Base-by-base conservation (phyloP, 352 stramenopile species). In the Phytophthora pistaciae region DNA sequence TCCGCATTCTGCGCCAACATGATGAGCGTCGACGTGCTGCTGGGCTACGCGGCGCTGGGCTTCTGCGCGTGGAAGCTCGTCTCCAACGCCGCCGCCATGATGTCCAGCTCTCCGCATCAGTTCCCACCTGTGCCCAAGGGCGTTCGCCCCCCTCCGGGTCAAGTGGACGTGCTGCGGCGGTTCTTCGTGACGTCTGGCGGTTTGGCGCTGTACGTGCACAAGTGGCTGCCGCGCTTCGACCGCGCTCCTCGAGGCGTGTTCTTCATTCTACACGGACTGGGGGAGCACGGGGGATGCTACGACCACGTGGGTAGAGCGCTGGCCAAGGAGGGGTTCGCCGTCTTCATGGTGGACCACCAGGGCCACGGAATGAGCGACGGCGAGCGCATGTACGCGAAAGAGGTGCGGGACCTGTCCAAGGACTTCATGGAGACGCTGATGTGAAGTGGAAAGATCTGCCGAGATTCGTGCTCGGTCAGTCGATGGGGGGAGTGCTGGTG, bases 341-440 rank as follows among this genome's bases (percentile, higher is more conserved):
- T 91, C 38, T 90, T 92, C 57, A 60, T 60, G 21, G 80, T 91
- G 46, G 83, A 91, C 72, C 77, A 87, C 53, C 83, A 92, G 44
- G 83, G 84, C 10, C 82, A 90, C 59, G 84, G 84, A 18, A 59
- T 76, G 31, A 91, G 83, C 60, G 83, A 92, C 58, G 83, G 83
- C 29, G 84, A 91, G 40, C 75, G 83, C 48, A 79, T 85, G 65
- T 88, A 85, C 61, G 79, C 83, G 29, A 44, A 72, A 44, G 74
- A 82, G 42, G 61, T 90, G 27, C 57, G 55, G 56, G 64, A 92
- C 54, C 70, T 88, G 16, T 70, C 78, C 1, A 78, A 87, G 16
- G 81, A 91, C 66, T 83, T 80, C 31, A 59, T 87, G 33, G 74
- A 91, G 59, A 82, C 18, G 65, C 60, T 0, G 57, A 78, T 21